Conservation (phyloP, 2,329 filamentous ascomycete species). For the Ophiostoma sp. region DNA sequence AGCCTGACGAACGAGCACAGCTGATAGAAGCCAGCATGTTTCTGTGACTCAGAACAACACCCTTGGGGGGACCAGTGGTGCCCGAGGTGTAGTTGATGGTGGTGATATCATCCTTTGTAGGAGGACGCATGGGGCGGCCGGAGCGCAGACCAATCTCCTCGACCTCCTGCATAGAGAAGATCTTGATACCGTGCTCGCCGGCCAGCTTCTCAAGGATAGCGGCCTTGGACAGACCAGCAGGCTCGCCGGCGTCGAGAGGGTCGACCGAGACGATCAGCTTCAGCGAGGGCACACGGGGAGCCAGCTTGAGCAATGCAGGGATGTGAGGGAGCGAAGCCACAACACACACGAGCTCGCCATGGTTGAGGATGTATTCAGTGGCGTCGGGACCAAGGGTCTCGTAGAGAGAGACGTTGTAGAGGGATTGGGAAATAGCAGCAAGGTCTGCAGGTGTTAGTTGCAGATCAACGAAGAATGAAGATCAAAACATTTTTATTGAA, state of each 20-base stretch:
- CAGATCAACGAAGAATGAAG: no score
- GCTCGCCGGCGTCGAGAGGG: slow-evolving; percentile 72
- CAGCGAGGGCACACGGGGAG: slow-evolving; percentile 67
- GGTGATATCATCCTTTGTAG: slow-evolving; percentile 67
- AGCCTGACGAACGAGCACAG: slow-evolving; percentile 51
- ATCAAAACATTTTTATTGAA: no score
- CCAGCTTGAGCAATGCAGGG: slow-evolving; percentile 72
- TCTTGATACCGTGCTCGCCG: slow-evolving; percentile 64
- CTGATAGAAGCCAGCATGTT: slow-evolving; percentile 72
- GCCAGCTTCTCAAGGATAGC: slow-evolving; percentile 72
- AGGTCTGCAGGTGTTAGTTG: slow-evolving; percentile 54
- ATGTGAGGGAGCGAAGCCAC: slow-evolving; percentile 76
- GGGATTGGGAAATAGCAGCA: slow-evolving; percentile 76
- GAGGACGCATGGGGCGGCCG: slow-evolving; percentile 64
- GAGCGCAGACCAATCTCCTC: slow-evolving; percentile 72
- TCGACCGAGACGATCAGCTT: slow-evolving; percentile 89
- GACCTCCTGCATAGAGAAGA: slow-evolving; percentile 74
- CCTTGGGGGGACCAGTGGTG: slow-evolving; percentile 77
- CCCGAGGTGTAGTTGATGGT: slow-evolving; percentile 92
- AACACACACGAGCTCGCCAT: slow-evolving; percentile 69
- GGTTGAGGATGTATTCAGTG: slow-evolving; percentile 93
- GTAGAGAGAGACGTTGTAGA: slow-evolving; percentile 90
- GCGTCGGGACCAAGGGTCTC: slow-evolving; percentile 89
- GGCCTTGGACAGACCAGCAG: slow-evolving; percentile 69
- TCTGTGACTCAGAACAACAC: slow-evolving; percentile 74